Evolutionary conservation across 805 yeast species (phyloP), one percentile per base, ranked within the genome.

Genomic region (Spathaspora girioi): DNA sequence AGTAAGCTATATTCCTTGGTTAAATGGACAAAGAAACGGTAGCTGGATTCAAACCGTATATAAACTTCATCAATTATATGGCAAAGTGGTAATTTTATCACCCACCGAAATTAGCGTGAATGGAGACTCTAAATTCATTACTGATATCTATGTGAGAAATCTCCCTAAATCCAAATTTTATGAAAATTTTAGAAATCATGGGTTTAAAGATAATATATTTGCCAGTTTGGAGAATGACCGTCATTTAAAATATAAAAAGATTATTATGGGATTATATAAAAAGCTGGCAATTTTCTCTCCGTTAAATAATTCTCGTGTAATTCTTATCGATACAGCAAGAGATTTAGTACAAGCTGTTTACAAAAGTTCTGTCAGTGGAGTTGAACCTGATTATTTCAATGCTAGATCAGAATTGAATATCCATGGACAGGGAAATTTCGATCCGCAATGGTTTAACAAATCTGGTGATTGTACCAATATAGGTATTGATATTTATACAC

Each of bases 41-140:
- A 70, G 67, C 38, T 73, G 77, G 76, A 62, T 70, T 15, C 41
- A 54, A 17, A 55, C 52, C 7, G 78, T 84, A 2, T 78, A 82
- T 50, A 40, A 60, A 2, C 65, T 84, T 51, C 92, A 86, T 58
- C 45, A 61, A 45, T 62, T 68, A 51, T 83, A 83, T 57, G 92
- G 91, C 1, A 77, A 84, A 7, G 79, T 85, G 3, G 82, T 86
- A 5, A 69, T 86, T 19, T 64, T 86, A 12, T 75, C 82, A 1
- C 90, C 91, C 1, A 65, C 69, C 20, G 90, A 84, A 56, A 69
- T 86, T 17, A 82, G 86, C 47, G 76, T 86, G 44, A 72, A 79
- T 44, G 77, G 74, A 1, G 81, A 83, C 48, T 59, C 73, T 4
- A 73, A 73, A 45, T 78, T 70, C 54, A 56, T 84, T 41, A 78